phyloP scores from a whole-genome alignment of 345 rosid species.

The Angophora floribunda region DNA sequence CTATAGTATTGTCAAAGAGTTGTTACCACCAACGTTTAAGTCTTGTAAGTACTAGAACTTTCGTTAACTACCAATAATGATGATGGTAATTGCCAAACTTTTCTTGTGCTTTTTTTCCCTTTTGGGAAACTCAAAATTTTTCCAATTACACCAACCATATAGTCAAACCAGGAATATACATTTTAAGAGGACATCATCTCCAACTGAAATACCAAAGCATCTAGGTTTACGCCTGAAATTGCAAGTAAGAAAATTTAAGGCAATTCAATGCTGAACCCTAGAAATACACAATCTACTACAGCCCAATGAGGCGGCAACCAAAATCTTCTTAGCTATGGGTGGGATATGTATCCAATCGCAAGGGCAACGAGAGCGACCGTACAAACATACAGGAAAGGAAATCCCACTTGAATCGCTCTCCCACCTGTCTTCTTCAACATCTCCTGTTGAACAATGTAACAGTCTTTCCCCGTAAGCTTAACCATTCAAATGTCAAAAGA shows the following conservation, averaged over 20 bases:
- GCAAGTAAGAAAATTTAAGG: neutral
- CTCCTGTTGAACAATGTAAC: conserved; percentile 17
- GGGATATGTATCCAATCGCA: conserved; percentile 21
- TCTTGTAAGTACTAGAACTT: fast-evolving
- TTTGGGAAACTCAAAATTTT: neutral
- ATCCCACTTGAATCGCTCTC: conserved; percentile 25
- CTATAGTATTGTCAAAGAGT: neutral
- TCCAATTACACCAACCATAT: neutral
- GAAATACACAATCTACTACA: neutral
- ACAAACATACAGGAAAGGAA: conserved; percentile 35
- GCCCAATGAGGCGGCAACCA: neutral
- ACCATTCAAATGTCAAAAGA: neutral
- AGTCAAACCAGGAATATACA: neutral
- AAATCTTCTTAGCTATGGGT: neutral
- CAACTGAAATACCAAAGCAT: neutral
- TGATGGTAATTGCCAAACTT: neutral
- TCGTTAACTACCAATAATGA: neutral
- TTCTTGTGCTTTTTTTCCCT: neutral
- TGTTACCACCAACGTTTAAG: neutral
- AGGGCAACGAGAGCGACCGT: conserved; percentile 25
- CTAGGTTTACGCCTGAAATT: neutral
- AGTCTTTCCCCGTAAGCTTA: neutral
- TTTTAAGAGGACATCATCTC: neutral
- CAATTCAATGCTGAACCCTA: neutral
- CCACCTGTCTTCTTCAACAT: conserved; percentile 6